Evolutionary conservation across 176 grass and related monocot species (phyloP), one percentile per base, ranked within the genome.

Genomic region (Oryza rufipogon): DNA sequence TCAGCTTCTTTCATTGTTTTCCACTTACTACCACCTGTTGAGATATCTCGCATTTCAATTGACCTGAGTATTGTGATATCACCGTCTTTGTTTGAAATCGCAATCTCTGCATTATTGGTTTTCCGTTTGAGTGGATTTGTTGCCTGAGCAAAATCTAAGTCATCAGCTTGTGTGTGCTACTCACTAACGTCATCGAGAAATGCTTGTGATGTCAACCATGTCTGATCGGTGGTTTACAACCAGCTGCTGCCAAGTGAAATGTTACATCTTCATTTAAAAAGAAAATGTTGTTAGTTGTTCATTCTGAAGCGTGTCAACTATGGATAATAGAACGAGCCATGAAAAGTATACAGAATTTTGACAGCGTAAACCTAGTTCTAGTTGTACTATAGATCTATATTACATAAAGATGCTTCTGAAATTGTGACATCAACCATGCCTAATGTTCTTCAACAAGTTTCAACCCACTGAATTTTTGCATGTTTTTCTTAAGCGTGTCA

Each of bases 1-100:
- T 83, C 82, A 48, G 42, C 75, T 14, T 51, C 23, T 58, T 58
- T 9, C 7, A 25, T 70, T 78, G 52, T 77, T 61, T 42, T 5
- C 30, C 54, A 22, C 48, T 49, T 78, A 61, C 52, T 52, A 41
- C 46, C 22, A n/a, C 58, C 10, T 60, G 15, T 69, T 79, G 32
- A 86, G 20, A 41, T 86, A 41, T 83, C 68, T 73, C 80, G 54
- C 36, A 34, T 82, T 86, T 82, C 58, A 16, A 11, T 74, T 74
- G 61, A 68, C 67, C 16, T 44, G 60, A 80, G 20, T 58, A 73
- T 60, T 60, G 66, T 25, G 13, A 56, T 81, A 26, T 80, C 15
- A 33, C 11, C 12, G 3, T 71, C 56, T 56, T 72, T 5, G 17
- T 17, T 75, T 75, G 14, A 9, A 49, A 25, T 20, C n/a, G 9